Percentiles rank a stretch among this genome's conserved stretches.
phyloP scores from a whole-genome alignment of 441 rosid genomes.

The Croton laevigatus region DNA sequence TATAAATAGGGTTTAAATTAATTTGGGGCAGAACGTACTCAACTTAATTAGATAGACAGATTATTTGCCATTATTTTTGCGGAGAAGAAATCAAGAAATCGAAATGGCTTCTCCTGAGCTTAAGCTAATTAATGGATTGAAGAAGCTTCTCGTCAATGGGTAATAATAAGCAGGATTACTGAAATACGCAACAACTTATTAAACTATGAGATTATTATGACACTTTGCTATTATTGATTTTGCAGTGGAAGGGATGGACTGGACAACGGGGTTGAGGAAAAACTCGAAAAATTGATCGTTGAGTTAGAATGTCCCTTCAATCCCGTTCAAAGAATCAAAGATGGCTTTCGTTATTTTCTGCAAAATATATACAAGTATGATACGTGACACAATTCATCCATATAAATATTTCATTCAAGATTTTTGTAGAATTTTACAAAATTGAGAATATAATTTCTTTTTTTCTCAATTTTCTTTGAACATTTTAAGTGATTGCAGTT shows the following conservation, averaged over 20 bases:
- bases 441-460: too few species aligned
- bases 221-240: conserved; percentile 1
- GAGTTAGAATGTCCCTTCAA: conserved; percentile 6
- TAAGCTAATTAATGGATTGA: not conserved
- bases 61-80: too few species aligned
- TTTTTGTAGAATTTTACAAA: not conserved
- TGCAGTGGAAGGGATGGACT: conserved; percentile 16
- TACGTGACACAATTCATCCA: not conserved
- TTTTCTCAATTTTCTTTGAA: too few species aligned
- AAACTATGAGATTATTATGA: too few species aligned
- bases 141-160: not conserved
- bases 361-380: conserved; percentile 38
- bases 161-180: too few species aligned
- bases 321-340: conserved; percentile 27
- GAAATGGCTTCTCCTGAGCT: not conserved
- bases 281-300: conserved; percentile 15
- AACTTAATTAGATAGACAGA: too few species aligned
- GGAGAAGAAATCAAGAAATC: too few species aligned
- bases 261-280: not conserved
- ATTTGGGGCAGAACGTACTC: too few species aligned
- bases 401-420: not conserved
- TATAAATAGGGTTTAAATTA: too few species aligned
- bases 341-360: conserved; percentile 44
- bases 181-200: too few species aligned
- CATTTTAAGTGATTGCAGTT: conserved; percentile 32